Conservation (phyloP, 2,329 filamentous ascomycete species). For the Teratosphaeriaceae sp. region DNA sequence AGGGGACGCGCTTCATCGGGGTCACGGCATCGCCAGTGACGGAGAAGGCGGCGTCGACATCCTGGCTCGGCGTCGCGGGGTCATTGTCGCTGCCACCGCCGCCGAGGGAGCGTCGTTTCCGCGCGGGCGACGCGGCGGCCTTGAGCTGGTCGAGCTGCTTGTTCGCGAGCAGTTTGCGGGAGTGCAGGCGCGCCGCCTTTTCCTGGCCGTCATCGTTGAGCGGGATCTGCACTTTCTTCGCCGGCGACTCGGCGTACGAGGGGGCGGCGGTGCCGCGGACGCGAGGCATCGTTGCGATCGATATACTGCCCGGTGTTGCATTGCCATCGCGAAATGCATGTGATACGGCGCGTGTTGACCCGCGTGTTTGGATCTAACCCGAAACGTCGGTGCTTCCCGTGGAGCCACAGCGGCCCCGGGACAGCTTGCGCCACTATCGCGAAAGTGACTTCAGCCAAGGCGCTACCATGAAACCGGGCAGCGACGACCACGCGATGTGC, state of each 20-base stretch:
- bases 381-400: background rate
- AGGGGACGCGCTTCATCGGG: constrained; percentile 91
- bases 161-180: constrained; percentile 80
- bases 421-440: background rate
- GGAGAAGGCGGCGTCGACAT: constrained; percentile 40
- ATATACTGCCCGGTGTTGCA: too few species aligned
- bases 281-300: constrained; percentile 26
- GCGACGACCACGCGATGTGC: background rate
- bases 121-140: constrained; percentile 65
- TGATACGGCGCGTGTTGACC: background rate
- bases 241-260: constrained; percentile 43
- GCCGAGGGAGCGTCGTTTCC: constrained; percentile 29
- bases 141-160: constrained; percentile 89
- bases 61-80: constrained; percentile 48
- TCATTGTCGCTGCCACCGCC: too few species aligned
- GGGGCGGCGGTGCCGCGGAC: constrained; percentile 35
- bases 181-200: constrained; percentile 80
- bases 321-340: background rate
- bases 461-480: background rate
- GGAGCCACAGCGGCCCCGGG: too few species aligned
- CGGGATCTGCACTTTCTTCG: constrained; percentile 64
- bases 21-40: constrained; percentile 74
- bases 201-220: constrained; percentile 93
- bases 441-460: background rate
- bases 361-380: background rate